Base-by-base conservation (phyloP, 257 asterid species). In the Solanum ossicruentum region DNA sequence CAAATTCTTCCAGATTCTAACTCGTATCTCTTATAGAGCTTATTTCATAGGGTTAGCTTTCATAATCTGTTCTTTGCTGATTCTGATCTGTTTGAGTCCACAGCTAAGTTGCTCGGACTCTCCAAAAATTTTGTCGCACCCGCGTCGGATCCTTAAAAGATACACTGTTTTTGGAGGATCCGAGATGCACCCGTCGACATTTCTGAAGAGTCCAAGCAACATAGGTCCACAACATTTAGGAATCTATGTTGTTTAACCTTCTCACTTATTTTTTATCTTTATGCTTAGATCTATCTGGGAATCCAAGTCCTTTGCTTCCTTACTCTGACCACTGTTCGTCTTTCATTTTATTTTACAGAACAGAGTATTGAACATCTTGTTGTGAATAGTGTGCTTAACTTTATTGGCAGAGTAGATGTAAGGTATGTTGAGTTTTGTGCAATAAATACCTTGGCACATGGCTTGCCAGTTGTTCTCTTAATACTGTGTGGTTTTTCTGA, bases 321-420 rank as follows among this genome's bases (percentile, higher is more conserved):
- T 6, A 70, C 84, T 82, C 80, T 77, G 36, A 70, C 86, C 83
- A 23, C 85, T 82, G 23, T 60, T 26, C 63, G 10, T 77, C 82
- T 78, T 86, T 51, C 85, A 41, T 54, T 63, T 52, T 39, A 84
- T 57, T 79, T 90, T 84, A 84, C 97, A 95, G 99, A 91, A 85
- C 89, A 90, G 87, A 86, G 88, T 84, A 91, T 94, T 88, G 93
- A 89, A 85, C 88, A 88, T 89, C 90, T 95, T 86, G 84, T 92
- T 60, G 90, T 94, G 92, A 90, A 87, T 89, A 92, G 92, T 86
- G 94, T 89, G 85, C 94, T 97, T 69, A 92, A 86, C 91, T 95
- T 95, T 91, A 87, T 97, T 85, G 92, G 89, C 90, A 92, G 90
- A 86, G 95, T 94, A 88, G 98, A 97, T 82, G 92, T 92, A 21